These are phyloP conservation scores for Neonectria coccinea DNA, from an alignment of 2,329 filamentous ascomycete species.

Conservation along the genomic window DNA sequence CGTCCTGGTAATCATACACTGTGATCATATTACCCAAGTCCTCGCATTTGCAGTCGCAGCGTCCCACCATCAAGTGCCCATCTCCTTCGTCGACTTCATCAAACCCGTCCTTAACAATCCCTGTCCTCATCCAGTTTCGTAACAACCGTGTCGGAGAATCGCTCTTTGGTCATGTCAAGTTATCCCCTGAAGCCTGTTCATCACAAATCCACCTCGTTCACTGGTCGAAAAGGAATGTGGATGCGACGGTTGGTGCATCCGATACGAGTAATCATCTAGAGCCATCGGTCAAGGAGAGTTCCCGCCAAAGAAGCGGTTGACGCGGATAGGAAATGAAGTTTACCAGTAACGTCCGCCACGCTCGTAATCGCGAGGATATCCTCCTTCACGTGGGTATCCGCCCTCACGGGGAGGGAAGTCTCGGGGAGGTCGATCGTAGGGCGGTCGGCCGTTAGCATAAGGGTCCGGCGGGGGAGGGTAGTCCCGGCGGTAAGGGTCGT, in stretches of 20 bases:
- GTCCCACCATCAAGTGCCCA: conserved; percentile 29
- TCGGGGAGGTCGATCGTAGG: conserved; percentile 68
- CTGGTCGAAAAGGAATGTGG: conserved; percentile 30
- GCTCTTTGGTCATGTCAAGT: conserved; percentile 39
- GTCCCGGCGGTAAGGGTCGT: conserved; percentile 81
- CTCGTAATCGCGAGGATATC: conserved; percentile 62
- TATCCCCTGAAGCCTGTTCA: conserved; percentile 32
- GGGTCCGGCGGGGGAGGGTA: conserved; percentile 74
- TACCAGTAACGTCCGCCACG: conserved; percentile 65
- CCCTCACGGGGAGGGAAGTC: conserved; percentile 61
- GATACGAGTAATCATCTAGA: conserved; percentile 48
- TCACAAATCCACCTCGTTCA: conserved; percentile 35
- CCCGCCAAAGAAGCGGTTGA: conserved; percentile 44
- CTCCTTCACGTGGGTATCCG: conserved; percentile 55
- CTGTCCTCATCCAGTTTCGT: conserved; percentile 31
- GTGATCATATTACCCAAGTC: conserved; percentile 45
- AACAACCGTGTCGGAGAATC: conserved; percentile 36
- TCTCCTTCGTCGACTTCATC: conserved; percentile 36
- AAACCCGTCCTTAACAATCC: conserved; percentile 30
- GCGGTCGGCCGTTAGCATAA: conserved; percentile 67
- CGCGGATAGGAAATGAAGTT: conserved; percentile 46
- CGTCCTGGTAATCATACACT: conserved; percentile 44
- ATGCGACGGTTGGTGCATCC: conserved; percentile 34
- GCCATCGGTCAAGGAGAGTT: conserved; percentile 52
- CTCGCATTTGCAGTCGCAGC: conserved; percentile 31